phyloP scores from a whole-genome alignment of 225 moss, liverwort and hornwort species.

The Marchantia paleacea region DNA sequence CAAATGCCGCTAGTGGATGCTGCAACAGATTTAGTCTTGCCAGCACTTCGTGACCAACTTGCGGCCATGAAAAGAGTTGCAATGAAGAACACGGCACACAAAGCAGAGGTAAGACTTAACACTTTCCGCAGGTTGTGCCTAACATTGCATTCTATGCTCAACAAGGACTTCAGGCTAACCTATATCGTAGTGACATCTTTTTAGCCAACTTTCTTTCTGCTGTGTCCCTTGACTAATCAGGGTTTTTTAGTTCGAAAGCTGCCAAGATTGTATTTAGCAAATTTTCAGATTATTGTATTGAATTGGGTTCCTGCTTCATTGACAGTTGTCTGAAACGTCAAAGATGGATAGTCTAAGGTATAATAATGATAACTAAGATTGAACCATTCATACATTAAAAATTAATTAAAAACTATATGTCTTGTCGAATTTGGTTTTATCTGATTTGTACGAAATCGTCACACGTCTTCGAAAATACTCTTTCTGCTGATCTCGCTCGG shows the following conservation, averaged over 20 bases:
- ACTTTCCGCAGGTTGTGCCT: neutral
- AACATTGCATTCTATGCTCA: neutral
- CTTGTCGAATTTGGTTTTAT: too few relatives aligned
- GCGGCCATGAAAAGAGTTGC: slow-evolving; percentile 61
- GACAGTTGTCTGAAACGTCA: neutral
- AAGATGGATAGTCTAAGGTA: too few relatives aligned
- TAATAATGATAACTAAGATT: too few relatives aligned
- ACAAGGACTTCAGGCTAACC: neutral
- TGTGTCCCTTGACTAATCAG: neutral
- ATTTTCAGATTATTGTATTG: neutral
- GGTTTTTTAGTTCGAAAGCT: neutral
- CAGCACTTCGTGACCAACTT: slow-evolving; percentile 80
- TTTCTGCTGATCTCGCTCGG: too few relatives aligned
- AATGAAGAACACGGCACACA: slow-evolving; percentile 54
- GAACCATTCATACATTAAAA: too few relatives aligned
- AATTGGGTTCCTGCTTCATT: neutral
- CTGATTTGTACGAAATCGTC: too few relatives aligned
- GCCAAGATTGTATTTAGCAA: neutral
- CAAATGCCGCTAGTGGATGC: slow-evolving; percentile 54
- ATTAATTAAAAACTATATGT: too few relatives aligned
- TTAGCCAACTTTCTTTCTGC: neutral
- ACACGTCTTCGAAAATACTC: too few relatives aligned
- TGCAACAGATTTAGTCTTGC: slow-evolving; percentile 55
- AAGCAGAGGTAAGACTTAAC: slow-evolving; percentile 45
- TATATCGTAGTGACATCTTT: neutral